phyloP scores from a whole-genome alignment of 78 protist species.

The Dictyostelium discoideum region dicty_2.7 NC_007091.3:1425501-1426000 shows the following conservation, averaged over 20 bases:
- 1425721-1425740: background rate
- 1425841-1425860: too few relatives aligned
- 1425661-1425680: constrained; percentile 1
- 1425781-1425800: background rate
- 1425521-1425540: background rate
- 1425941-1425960: background rate
- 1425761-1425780: background rate
- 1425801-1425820: background rate
- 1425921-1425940: background rate
- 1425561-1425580: background rate
- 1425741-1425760: background rate
- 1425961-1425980: background rate
- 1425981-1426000: background rate
- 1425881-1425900: background rate
- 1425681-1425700: background rate
- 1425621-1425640: background rate
- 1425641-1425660: background rate
- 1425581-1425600: background rate
- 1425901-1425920: constrained; percentile 32
- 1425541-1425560: background rate
- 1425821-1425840: too few relatives aligned
- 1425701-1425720: background rate
- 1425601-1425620: background rate
- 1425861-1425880: background rate
- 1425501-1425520: background rate